Conservation (phyloP, 2,329 filamentous ascomycete genomes). For the Penicillium sp. region DNA sequence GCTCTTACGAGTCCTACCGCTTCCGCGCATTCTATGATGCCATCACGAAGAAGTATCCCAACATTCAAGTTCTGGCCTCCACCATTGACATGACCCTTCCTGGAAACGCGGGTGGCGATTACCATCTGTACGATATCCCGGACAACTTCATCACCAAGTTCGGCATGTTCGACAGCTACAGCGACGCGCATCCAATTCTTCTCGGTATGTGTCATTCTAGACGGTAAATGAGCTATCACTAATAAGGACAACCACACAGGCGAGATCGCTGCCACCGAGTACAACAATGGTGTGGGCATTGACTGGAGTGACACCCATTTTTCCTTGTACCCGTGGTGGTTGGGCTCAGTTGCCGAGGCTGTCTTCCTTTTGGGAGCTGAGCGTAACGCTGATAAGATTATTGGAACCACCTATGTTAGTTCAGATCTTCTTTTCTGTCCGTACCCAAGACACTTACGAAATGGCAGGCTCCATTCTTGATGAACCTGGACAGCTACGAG, state of each 20-base stretch:
- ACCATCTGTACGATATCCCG: slow-evolving; percentile 58
- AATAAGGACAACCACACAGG: slow-evolving; percentile 15
- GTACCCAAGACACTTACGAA: not conserved
- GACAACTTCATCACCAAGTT: slow-evolving; percentile 57
- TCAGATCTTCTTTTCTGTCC: not conserved
- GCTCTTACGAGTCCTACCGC: slow-evolving; percentile 57
- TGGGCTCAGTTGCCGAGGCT: slow-evolving; percentile 65
- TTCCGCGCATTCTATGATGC: slow-evolving; percentile 64
- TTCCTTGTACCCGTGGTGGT: slow-evolving; percentile 59
- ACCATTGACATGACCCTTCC: slow-evolving; percentile 33
- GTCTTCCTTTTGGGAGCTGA: slow-evolving; percentile 68
- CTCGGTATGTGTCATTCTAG: slow-evolving; percentile 26
- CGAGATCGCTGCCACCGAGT: slow-evolving; percentile 41
- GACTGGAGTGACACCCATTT: slow-evolving; percentile 52
- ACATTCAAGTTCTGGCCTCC: slow-evolving; percentile 53
- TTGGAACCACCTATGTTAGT: slow-evolving; percentile 36
- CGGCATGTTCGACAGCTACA: slow-evolving; percentile 57
- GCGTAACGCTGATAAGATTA: slow-evolving; percentile 54
- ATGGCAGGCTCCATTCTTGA: slow-evolving; percentile 32
- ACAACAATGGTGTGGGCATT: slow-evolving; percentile 49
- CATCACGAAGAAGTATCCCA: slow-evolving; percentile 59
- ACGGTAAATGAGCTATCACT: not conserved
- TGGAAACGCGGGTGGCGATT: slow-evolving; percentile 38
- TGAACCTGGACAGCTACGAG: slow-evolving; percentile 35
- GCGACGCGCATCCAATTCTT: slow-evolving; percentile 29